Evolutionary conservation across 495 filamentous ascomycete species (phyloP).

Genomic region (Friedmanniomyces simplex): DNA sequence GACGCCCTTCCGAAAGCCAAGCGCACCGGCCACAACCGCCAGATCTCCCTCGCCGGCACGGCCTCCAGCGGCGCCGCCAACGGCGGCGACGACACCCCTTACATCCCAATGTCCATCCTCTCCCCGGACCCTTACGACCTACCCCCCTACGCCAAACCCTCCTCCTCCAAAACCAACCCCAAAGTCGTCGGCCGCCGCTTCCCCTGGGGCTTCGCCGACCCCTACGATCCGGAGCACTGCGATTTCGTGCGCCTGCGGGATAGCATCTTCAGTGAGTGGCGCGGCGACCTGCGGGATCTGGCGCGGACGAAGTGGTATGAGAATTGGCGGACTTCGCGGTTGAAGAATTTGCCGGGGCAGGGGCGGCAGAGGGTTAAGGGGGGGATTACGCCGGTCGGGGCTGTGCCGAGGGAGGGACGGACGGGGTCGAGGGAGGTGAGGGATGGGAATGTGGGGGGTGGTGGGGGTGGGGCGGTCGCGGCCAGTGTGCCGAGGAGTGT

Average conservation of each 20-base stretch:
- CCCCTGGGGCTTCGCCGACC: slow-evolving; percentile 94
- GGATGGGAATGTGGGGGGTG: slow-evolving; percentile 1
- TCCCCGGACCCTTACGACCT: slow-evolving; percentile 82
- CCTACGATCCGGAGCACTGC: slow-evolving; percentile 81
- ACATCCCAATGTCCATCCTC: slow-evolving; percentile 82
- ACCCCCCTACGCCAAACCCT: slow-evolving; percentile 24
- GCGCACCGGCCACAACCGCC: slow-evolving; percentile 32
- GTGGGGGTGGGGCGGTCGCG: not conserved
- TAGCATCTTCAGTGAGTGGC: slow-evolving; percentile 86
- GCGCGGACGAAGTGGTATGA: slow-evolving; percentile 94
- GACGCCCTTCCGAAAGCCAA: slow-evolving; percentile 22
- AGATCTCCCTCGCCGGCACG: slow-evolving; percentile 23
- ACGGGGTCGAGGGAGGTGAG: slow-evolving; percentile 10
- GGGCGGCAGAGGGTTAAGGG: slow-evolving; percentile 2
- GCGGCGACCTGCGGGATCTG: slow-evolving; percentile 78
- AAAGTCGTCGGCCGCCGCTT: slow-evolving; percentile 67
- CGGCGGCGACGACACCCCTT: slow-evolving; percentile 29
- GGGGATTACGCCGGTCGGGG: slow-evolving; percentile 16
- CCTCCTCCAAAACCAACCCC: slow-evolving; percentile 29
- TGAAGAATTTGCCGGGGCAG: slow-evolving; percentile 31
- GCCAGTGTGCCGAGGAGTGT: slow-evolving; percentile 4
- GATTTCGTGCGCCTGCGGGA: slow-evolving; percentile 90
- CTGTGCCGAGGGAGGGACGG: slow-evolving; percentile 17
- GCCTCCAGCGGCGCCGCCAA: slow-evolving; percentile 23
- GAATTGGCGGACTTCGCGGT: slow-evolving; percentile 74